Conservation (phyloP, 1,284 basidiomycete genomes). For the Moesziomyces antarcticus region DNA sequence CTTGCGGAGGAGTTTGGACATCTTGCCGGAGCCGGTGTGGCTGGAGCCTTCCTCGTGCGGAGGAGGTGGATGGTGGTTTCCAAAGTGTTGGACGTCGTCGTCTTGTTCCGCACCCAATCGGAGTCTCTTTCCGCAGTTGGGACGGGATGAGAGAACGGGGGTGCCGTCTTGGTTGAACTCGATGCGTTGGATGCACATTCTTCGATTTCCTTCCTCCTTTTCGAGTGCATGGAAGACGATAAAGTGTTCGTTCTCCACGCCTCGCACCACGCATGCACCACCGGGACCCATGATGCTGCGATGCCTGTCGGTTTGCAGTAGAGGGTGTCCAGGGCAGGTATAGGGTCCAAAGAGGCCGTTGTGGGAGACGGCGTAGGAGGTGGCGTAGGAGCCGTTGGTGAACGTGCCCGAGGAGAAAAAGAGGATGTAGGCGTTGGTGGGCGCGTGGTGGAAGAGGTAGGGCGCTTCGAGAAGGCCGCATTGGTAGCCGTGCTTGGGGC, state of each 20-base stretch:
- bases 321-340: conserved; percentile 23
- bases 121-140: conserved; percentile 50
- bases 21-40: conserved; percentile 4
- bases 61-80: conserved; percentile 12
- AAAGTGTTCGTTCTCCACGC: conserved; percentile 50
- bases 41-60: conserved; percentile 3
- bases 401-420: conserved; percentile 58
- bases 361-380: conserved; percentile 50
- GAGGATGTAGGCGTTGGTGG: conserved; percentile 50
- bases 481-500: conserved; percentile 42
- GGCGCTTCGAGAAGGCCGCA: conserved; percentile 52
- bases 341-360: conserved; percentile 52
- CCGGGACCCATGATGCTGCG: conserved; percentile 50
- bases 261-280: conserved; percentile 46
- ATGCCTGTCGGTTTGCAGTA: conserved; percentile 45
- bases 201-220: conserved; percentile 42
- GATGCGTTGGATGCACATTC: conserved; percentile 53
- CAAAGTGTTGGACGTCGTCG: conserved; percentile 47
- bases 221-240: conserved; percentile 55
- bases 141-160: conserved; percentile 39
- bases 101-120: conserved; percentile 51
- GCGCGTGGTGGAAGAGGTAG: conserved; percentile 47
- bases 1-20: conserved; percentile 25
- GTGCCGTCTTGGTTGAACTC: conserved; percentile 39
- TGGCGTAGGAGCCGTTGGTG: conserved; percentile 51